These are phyloP conservation scores for Oryza punctata DNA, from an alignment of 176 grass and related monocot species.

Conservation along the genomic window DNA sequence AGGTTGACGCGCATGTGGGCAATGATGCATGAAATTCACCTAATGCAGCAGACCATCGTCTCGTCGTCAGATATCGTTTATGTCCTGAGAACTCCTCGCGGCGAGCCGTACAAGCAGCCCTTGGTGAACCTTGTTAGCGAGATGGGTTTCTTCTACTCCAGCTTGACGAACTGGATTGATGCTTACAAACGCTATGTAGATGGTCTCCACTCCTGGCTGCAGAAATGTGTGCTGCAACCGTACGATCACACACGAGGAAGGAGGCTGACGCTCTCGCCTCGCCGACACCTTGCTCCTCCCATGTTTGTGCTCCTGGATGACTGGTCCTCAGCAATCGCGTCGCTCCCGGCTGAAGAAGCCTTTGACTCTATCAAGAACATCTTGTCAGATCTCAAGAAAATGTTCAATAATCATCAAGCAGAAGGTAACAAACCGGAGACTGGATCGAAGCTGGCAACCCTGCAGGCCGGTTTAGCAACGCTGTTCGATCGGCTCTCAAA, in stretches of 20 bases:
- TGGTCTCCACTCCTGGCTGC: constrained; percentile 61
- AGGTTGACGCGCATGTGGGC: constrained; percentile 71
- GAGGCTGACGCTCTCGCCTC: constrained; percentile 46
- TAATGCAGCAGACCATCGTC: constrained; percentile 57
- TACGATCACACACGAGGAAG: constrained; percentile 48
- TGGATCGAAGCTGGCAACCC: constrained; percentile 38
- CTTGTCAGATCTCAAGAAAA: constrained; percentile 41
- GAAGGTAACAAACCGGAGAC: not conserved
- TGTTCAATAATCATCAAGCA: constrained; percentile 32
- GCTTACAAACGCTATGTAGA: constrained; percentile 58
- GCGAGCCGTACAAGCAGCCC: constrained; percentile 40
- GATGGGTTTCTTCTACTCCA: constrained; percentile 47
- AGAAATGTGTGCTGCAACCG: constrained; percentile 59
- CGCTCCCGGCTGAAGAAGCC: constrained; percentile 43
- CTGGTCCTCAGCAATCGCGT: constrained; percentile 38
- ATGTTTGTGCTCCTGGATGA: constrained; percentile 64
- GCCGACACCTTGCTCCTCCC: constrained; percentile 52
- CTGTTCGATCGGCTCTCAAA: constrained; percentile 56
- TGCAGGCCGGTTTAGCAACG: constrained; percentile 45
- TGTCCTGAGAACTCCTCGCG: constrained; percentile 27
- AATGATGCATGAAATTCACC: constrained; percentile 68
- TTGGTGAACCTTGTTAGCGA: constrained; percentile 50
- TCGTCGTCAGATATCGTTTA: constrained; percentile 45
- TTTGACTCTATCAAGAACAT: constrained; percentile 45
- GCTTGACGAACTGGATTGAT: constrained; percentile 54